Conservation (phyloP, 805 yeast species). For the Yamadazyma sp. region DNA sequence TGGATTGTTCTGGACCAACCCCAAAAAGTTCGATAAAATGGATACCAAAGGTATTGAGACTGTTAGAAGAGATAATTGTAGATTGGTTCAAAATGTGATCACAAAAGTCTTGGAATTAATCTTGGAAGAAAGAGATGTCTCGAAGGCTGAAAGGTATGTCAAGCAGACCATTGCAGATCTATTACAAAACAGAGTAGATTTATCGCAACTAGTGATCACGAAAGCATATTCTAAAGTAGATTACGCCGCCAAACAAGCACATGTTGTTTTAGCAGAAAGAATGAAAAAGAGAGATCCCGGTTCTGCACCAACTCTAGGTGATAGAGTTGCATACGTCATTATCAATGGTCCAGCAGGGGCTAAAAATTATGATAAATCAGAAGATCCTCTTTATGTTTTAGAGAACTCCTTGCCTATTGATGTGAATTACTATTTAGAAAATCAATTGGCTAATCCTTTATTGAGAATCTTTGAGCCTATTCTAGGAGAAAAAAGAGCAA, state of each 20-base stretch:
- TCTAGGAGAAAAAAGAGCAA: constrained; percentile 80
- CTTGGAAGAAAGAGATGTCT: constrained; percentile 82
- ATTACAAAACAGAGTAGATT: constrained; percentile 85
- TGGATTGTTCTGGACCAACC: constrained; percentile 92
- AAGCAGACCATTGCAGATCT: constrained; percentile 86
- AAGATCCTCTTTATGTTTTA: constrained; percentile 90
- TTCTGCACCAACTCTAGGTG: constrained; percentile 95
- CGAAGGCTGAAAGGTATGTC: constrained; percentile 79
- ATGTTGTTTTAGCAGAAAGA: constrained; percentile 91
- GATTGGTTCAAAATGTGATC: constrained; percentile 90
- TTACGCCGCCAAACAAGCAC: constrained; percentile 96
- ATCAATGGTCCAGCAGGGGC: constrained; percentile 67
- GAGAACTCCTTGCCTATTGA: constrained; percentile 93
- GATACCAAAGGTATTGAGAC: constrained; percentile 99
- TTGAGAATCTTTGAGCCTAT: constrained; percentile 94
- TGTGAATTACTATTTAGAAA: constrained; percentile 88
- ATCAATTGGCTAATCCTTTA: constrained; percentile 89
- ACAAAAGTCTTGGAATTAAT: constrained; percentile 85
- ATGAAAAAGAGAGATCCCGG: constrained; percentile 97
- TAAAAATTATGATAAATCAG: constrained; percentile 92
- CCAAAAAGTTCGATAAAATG: constrained; percentile 92
- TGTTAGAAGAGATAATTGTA: constrained; percentile 95
- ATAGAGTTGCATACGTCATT: constrained; percentile 96
- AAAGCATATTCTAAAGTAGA: constrained; percentile 87
- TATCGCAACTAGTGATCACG: constrained; percentile 90